Evolutionary conservation across 106 monocot species (phyloP).

Genomic region (Acanthochlamys bracteata): DNA sequence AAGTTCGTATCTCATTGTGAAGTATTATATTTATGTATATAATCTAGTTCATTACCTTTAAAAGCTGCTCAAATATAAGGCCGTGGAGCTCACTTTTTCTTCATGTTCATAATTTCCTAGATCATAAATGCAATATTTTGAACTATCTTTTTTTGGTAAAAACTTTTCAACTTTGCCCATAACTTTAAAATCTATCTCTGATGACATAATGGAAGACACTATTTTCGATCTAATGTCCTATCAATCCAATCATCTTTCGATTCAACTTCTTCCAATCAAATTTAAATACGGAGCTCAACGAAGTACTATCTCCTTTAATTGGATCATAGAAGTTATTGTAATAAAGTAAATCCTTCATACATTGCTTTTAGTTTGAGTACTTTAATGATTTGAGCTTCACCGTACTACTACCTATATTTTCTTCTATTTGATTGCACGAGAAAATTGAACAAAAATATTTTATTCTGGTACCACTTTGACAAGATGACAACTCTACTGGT

Average conservation of each 20-base stretch:
- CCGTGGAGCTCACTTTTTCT: background rate
- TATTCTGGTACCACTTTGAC: background rate
- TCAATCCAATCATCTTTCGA: background rate
- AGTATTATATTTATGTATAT: background rate
- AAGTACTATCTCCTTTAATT: background rate
- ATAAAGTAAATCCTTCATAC: slow-evolving; percentile 2
- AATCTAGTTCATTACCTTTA: background rate
- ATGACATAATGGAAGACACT: background rate
- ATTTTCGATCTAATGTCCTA: background rate
- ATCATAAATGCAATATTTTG: background rate
- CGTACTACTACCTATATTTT: background rate
- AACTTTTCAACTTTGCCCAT: background rate
- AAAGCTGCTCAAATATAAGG: background rate
- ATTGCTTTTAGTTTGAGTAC: background rate
- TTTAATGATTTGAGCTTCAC: background rate
- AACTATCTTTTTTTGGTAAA: slow-evolving; percentile 1
- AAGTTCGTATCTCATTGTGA: background rate
- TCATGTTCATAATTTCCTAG: background rate
- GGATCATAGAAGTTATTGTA: background rate
- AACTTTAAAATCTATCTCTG: background rate
- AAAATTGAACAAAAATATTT: background rate
- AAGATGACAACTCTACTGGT: background rate
- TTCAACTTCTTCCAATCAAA: background rate
- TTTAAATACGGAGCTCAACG: background rate
- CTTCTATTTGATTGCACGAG: background rate